phyloP scores from a whole-genome alignment of 2,329 filamentous ascomycete genomes.

The Fusarium sp. region DNA sequence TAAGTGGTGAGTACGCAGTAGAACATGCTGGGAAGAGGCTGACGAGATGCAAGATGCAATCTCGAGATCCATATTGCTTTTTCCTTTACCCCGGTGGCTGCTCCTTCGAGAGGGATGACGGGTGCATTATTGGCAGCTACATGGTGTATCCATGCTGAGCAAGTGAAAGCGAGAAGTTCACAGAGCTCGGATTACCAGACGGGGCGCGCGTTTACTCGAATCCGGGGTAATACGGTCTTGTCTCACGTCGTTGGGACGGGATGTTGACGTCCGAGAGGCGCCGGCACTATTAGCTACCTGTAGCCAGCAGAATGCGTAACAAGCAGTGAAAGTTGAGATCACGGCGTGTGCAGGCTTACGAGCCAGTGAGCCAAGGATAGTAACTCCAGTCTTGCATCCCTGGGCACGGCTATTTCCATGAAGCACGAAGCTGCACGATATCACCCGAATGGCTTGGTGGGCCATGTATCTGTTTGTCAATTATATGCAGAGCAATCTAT shows the following conservation, averaged over 20 bases:
- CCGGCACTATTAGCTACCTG: neutral
- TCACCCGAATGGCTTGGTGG: slow-evolving; percentile 1
- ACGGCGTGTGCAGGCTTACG: neutral
- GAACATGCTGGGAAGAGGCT: slow-evolving; percentile 11
- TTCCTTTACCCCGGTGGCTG: slow-evolving; percentile 8
- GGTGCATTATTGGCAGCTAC: slow-evolving; percentile 20
- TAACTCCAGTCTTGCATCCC: slow-evolving; percentile 22
- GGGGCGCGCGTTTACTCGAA: slow-evolving; percentile 1
- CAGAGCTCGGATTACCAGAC: slow-evolving; percentile 7
- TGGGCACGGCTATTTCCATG: slow-evolving; percentile 5
- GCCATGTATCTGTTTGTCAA: neutral
- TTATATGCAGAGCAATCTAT: too few species aligned
- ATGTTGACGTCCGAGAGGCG: slow-evolving; percentile 1
- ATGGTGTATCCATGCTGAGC: neutral
- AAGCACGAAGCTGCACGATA: slow-evolving; percentile 19
- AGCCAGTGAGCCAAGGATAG: slow-evolving; percentile 15
- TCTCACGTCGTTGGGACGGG: slow-evolving; percentile 17
- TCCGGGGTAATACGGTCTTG: slow-evolving; percentile 18
- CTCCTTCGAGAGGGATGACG: neutral
- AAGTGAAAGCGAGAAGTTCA: slow-evolving; percentile 1
- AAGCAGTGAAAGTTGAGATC: neutral
- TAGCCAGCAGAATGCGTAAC: neutral
- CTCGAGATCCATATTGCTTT: slow-evolving; percentile 27
- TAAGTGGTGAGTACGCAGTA: neutral
- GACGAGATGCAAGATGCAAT: slow-evolving; percentile 30